A percentile compares a stretch with the other conserved stretches of the same genome.
phyloP scores from a whole-genome alignment of 768 basidiomycete species.

The Nevesoporus exiguus region DNA sequence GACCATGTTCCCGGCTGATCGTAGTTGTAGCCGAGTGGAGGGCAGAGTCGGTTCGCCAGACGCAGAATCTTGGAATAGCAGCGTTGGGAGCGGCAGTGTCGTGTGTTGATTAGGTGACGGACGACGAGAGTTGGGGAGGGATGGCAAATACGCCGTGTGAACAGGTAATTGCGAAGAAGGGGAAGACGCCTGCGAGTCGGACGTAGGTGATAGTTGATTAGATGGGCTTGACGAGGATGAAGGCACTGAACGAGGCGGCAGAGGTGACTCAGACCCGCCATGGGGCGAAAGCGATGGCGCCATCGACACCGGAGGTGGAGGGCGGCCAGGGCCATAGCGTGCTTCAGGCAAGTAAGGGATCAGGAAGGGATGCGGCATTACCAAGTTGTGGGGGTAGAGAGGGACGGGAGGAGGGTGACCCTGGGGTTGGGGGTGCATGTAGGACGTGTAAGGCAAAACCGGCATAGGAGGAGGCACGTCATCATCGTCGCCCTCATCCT shows the following conservation, averaged over 20 bases:
- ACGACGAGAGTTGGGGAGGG: conserved; percentile 11
- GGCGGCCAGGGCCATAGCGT: conserved; percentile 36
- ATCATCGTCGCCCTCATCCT: not conserved
- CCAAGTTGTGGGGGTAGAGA: not conserved
- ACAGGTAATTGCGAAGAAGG: conserved; percentile 11
- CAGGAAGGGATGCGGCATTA: conserved; percentile 21
- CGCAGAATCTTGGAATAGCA: conserved; percentile 2
- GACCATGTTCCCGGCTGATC: not conserved
- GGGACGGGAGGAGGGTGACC: not conserved
- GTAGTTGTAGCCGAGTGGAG: conserved; percentile 1
- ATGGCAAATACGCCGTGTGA: not conserved
- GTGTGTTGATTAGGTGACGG: conserved; percentile 11
- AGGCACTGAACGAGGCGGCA: conserved; percentile 1
- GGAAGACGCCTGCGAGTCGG: conserved; percentile 19
- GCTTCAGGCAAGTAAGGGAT: conserved; percentile 26
- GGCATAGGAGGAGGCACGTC: not conserved
- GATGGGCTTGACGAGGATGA: conserved; percentile 16
- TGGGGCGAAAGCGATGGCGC: conserved; percentile 44
- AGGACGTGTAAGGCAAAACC: not conserved
- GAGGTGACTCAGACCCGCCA: conserved; percentile 9
- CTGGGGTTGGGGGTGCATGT: not conserved
- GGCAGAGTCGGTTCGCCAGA: not conserved
- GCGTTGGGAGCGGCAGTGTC: conserved; percentile 3
- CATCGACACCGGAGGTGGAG: conserved; percentile 53
- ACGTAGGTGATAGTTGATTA: conserved; percentile 4